These are phyloP conservation scores for Rubia tinctorum DNA, from an alignment of 305 asterid genomes.

Conservation along the genomic window DNA sequence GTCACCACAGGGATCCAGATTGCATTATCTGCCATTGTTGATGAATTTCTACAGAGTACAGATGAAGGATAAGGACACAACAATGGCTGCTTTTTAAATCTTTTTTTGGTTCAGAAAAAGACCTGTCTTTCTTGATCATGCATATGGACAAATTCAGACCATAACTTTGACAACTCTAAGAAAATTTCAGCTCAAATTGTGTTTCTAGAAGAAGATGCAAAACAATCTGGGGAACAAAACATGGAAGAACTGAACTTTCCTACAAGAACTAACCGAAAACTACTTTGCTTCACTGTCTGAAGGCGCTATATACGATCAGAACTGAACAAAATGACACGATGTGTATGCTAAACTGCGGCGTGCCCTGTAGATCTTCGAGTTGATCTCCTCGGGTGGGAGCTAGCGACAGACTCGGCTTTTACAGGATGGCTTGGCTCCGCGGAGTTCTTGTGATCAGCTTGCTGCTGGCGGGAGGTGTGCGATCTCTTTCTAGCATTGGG, in stretches of 20 bases:
- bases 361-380: conserved; percentile 42
- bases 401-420: conserved; percentile 8
- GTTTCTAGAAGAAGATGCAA: background rate
- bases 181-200: background rate
- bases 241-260: conserved; percentile 1
- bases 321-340: background rate
- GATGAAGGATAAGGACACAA: background rate
- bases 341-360: background rate
- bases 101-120: background rate
- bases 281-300: background rate
- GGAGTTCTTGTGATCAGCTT: conserved; percentile 17
- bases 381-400: conserved; percentile 30
- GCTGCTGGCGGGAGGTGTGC: conserved; percentile 25
- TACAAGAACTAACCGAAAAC: background rate
- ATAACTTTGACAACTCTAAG: background rate
- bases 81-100: background rate
- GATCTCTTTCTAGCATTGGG: conserved; percentile 41
- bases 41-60: background rate
- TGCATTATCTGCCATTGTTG: background rate
- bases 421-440: conserved; percentile 24
- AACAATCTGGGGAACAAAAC: background rate
- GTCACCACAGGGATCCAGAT: background rate
- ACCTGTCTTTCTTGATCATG: background rate
- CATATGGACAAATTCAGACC: background rate
- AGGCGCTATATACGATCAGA: conserved; percentile 7